Evolutionary conservation across 2,329 filamentous ascomycete genomes (phyloP), one percentile per base, ranked within the genome.

Genomic region (Penicillium brevicompactum): DNA sequence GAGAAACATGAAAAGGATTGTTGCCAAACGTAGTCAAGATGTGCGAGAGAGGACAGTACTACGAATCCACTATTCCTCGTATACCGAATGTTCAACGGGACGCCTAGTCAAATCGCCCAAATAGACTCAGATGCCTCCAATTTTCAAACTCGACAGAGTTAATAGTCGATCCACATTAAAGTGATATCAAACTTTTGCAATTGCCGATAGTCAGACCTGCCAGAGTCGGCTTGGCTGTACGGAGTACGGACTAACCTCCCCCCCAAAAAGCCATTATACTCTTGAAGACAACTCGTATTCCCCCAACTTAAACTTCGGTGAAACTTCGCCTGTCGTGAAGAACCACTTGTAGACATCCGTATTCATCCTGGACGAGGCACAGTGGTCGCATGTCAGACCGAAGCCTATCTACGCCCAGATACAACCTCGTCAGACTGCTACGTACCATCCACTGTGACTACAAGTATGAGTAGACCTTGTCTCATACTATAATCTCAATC

Each of bases 21-120:
- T 46, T 45, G 41, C 52, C 52, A 46, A 51, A 54, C 52, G 8
- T 8, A 54, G 52, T 51, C 34, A 51, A 54, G 41, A 54, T 54
- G 21, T 51, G 47, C 52, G 14, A 51, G 24, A 18, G 42, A 40
- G 24, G 40, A 50, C 46, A 27, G 24, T 27, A 24, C 40, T 14
- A 22, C 2, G 30, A 22, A 41, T 40, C 27, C 50, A 32, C 16
- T 46, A 41, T 52, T 45, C n/a, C 10, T 50, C 24, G 43, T 24
- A 38, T 37, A 37, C 34, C 13, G 13, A 37, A 14, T 13, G 5
- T 13, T 14, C 24, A 30, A 8, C 7, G 27, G 42, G 27, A 44
- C 7, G n/a, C 42, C 21, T 30, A 27, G 14, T n/a, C 22, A 22
- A 44, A 22, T 44, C 22, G 22, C 11, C 22, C 42, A 44, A 4